These are phyloP conservation scores for Halophytophthora polymorphica DNA, from an alignment of 352 stramenopile genomes.

Conservation along the genomic window DNA sequence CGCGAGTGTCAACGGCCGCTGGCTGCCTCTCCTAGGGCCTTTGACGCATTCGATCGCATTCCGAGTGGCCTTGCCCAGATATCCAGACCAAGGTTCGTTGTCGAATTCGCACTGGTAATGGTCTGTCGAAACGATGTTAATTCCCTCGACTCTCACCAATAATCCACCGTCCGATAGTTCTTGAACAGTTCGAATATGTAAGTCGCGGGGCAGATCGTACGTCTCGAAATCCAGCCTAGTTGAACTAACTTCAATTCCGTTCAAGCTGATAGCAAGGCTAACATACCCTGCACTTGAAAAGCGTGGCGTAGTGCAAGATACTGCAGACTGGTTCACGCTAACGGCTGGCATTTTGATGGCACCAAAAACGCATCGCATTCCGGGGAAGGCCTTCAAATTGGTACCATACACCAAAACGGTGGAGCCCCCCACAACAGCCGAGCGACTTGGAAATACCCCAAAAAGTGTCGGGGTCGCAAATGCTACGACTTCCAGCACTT, in stretches of 20 bases:
- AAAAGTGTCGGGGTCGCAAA: conserved; percentile 35
- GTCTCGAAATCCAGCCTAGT: conserved; percentile 25
- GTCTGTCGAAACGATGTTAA: conserved; percentile 7
- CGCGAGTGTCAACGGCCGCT: conserved; percentile 6
- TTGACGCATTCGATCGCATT: conserved; percentile 17
- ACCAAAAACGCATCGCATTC: conserved; percentile 36
- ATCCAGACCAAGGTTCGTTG: conserved; percentile 6
- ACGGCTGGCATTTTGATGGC: conserved; percentile 17
- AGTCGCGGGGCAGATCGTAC: conserved; percentile 4
- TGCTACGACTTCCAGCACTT: conserved; percentile 19
- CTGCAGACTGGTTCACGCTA: conserved; percentile 22
- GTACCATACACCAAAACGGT: conserved; percentile 35
- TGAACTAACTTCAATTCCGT: conserved; percentile 32
- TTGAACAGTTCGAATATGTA: conserved; percentile 11
- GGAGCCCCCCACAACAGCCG: conserved; percentile 4
- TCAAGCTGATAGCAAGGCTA: conserved; percentile 32
- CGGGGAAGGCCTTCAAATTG: conserved; percentile 29
- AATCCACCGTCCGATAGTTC: conserved; percentile 7
- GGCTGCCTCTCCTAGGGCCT: not conserved
- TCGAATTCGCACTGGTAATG: conserved; percentile 32
- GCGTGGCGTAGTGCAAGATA: conserved; percentile 32
- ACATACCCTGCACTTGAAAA: conserved; percentile 1
- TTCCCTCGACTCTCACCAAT: conserved; percentile 11
- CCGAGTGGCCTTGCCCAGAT: conserved; percentile 11
- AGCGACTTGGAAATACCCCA: conserved; percentile 16